phyloP scores from a whole-genome alignment of 768 basidiomycete genomes.

The Chiua virens region DNA sequence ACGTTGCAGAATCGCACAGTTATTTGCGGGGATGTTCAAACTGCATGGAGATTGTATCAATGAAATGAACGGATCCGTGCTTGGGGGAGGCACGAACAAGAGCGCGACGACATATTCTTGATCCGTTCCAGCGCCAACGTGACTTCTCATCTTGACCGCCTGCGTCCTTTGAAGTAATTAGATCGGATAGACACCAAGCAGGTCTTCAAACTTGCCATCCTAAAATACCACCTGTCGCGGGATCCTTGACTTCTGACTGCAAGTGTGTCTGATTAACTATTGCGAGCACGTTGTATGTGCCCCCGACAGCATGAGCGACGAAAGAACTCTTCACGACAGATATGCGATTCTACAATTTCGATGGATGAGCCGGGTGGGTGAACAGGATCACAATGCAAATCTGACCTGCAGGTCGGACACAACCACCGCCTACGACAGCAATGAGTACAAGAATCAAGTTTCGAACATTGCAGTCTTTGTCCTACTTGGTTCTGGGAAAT shows the following conservation, averaged over 20 bases:
- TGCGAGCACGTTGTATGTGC: slow-evolving; percentile 74
- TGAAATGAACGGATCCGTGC: background rate
- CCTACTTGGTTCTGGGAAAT: slow-evolving; percentile 82
- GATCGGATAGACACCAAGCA: background rate
- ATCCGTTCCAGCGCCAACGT: slow-evolving; percentile 39
- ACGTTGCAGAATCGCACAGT: slow-evolving; percentile 81
- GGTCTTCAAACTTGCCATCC: slow-evolving; percentile 43
- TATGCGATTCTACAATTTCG: slow-evolving; percentile 52
- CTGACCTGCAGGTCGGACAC: slow-evolving; percentile 66
- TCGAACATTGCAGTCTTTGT: background rate
- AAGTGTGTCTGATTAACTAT: slow-evolving; percentile 87
- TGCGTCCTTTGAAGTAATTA: slow-evolving; percentile 44
- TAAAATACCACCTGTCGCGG: slow-evolving; percentile 58
- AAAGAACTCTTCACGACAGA: slow-evolving; percentile 81
- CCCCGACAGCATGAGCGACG: slow-evolving; percentile 73
- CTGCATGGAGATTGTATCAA: slow-evolving; percentile 34
- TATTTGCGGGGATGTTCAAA: slow-evolving; percentile 82
- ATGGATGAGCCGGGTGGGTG: background rate
- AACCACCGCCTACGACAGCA: slow-evolving; percentile 50
- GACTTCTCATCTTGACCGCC: slow-evolving; percentile 77
- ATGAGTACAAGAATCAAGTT: background rate
- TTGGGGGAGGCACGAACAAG: slow-evolving; percentile 47
- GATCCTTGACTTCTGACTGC: slow-evolving; percentile 56
- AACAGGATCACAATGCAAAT: background rate
- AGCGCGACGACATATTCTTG: slow-evolving; percentile 77